A percentile compares a stretch with the other conserved stretches of the same genome.
phyloP scores from a whole-genome alignment of 139 green algal genomes.

The Spirogloea muscicola region DNA sequence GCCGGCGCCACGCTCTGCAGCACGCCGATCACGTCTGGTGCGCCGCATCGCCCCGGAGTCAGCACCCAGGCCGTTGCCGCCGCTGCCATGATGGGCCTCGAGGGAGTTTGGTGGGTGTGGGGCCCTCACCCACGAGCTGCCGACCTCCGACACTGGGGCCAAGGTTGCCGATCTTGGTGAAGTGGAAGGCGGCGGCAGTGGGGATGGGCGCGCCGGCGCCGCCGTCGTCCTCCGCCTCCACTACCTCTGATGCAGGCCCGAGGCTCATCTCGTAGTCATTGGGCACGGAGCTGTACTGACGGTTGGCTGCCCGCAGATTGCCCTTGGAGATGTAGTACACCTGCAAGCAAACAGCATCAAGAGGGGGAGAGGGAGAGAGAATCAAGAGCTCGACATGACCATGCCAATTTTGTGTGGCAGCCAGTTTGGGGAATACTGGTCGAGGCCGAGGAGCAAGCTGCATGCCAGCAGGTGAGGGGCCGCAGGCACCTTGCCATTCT shows the following conservation, averaged over 20 bases:
- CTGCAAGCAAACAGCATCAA: slow-evolving; percentile 12
- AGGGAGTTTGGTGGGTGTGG: background rate
- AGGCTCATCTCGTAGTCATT: slow-evolving; percentile 91
- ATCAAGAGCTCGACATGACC: too few species aligned
- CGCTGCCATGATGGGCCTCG: background rate
- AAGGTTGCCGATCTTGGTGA: slow-evolving; percentile 51
- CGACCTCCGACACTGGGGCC: slow-evolving; percentile 8
- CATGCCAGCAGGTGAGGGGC: too few species aligned
- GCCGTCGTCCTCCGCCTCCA: slow-evolving; percentile 25
- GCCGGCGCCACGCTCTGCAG: slow-evolving; percentile 62
- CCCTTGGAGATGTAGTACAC: slow-evolving; percentile 70
- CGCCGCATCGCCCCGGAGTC: background rate
- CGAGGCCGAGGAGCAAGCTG: too few species aligned
- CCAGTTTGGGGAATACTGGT: background rate
- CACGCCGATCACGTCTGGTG: slow-evolving; percentile 78
- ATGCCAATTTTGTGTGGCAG: background rate
- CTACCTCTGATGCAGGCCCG: slow-evolving; percentile 49
- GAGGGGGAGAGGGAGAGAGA: too few species aligned
- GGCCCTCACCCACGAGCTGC: slow-evolving; percentile 3
- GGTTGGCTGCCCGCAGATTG: slow-evolving; percentile 58
- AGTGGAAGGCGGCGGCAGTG: slow-evolving; percentile 49
- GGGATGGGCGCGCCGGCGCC: slow-evolving; percentile 62
- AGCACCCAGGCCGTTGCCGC: background rate
- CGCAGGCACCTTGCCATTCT: slow-evolving; percentile 29
- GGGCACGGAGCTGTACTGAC: slow-evolving; percentile 68